These are phyloP conservation scores for Fusarium sacchari DNA, from an alignment of 2,329 filamentous ascomycete species.

Conservation along the genomic window DNA sequence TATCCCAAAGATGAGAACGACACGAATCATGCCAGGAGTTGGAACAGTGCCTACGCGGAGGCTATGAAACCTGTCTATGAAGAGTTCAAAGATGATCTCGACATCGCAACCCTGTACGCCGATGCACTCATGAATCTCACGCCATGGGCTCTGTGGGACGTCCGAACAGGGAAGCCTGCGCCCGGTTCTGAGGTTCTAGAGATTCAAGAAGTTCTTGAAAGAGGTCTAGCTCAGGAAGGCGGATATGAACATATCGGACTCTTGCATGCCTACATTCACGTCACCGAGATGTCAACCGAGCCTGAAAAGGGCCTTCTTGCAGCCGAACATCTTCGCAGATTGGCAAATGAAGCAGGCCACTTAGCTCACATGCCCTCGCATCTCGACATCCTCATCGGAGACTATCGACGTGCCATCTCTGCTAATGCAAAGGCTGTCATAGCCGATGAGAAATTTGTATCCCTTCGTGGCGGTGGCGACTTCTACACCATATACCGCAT, in stretches of 20 bases:
- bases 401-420: slow-evolving; percentile 71
- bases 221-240: slow-evolving; percentile 58
- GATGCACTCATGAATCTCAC: slow-evolving; percentile 57
- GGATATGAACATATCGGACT: slow-evolving; percentile 71
- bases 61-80: slow-evolving; percentile 50
- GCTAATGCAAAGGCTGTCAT: slow-evolving; percentile 69
- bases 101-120: slow-evolving; percentile 45
- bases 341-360: slow-evolving; percentile 75
- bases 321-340: slow-evolving; percentile 69
- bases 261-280: slow-evolving; percentile 79
- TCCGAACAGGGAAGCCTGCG: slow-evolving; percentile 47
- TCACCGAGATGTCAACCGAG: slow-evolving; percentile 76
- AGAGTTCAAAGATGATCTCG: slow-evolving; percentile 49
- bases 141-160: slow-evolving; percentile 55
- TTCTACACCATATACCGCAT: slow-evolving; percentile 80
- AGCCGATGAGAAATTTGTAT: slow-evolving; percentile 73
- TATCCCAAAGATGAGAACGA: slow-evolving; percentile 63
- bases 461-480: slow-evolving; percentile 65
- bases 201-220: slow-evolving; percentile 49
- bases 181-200: slow-evolving; percentile 48
- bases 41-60: slow-evolving; percentile 44
- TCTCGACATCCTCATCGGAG: slow-evolving; percentile 75
- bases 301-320: slow-evolving; percentile 69
- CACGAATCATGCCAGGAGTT: slow-evolving; percentile 53
- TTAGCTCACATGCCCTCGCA: slow-evolving; percentile 79